Evolutionary conservation across 257 asterid species (phyloP).

Genomic region (Nicotiana benthamiana): DNA sequence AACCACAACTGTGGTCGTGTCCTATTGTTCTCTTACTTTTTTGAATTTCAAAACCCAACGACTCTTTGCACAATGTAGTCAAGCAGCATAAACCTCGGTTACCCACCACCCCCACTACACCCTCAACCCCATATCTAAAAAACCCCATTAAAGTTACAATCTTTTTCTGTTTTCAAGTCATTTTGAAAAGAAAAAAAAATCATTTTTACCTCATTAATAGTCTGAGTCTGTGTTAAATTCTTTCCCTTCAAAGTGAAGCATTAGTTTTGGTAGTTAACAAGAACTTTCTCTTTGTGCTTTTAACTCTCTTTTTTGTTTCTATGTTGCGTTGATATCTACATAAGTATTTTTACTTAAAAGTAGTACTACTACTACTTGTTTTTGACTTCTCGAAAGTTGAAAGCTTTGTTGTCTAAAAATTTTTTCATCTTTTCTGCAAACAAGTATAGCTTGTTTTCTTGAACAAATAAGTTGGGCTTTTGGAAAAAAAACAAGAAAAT

Average conservation of each 20-base stretch:
- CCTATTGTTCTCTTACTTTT: background rate
- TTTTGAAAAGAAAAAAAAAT: background rate
- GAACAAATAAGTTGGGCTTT: slow-evolving; percentile 3
- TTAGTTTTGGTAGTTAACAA: background rate
- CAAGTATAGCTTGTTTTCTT: background rate
- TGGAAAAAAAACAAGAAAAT: slow-evolving; percentile 24
- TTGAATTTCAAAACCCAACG: slow-evolving; percentile 59
- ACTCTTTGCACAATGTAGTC: slow-evolving; percentile 26
- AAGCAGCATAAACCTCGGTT: background rate
- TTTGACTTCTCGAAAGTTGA: slow-evolving; percentile 9
- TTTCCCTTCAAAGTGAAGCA: slow-evolving; percentile 1
- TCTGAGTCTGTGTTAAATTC: background rate
- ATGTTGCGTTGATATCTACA: background rate
- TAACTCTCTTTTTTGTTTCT: slow-evolving; percentile 1
- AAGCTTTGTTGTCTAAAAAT: background rate
- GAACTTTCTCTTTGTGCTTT: background rate
- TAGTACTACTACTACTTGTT: background rate
- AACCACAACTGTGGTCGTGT: background rate
- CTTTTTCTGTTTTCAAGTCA: background rate
- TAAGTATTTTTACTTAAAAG: background rate
- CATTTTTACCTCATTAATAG: background rate
- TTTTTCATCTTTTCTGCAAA: background rate
- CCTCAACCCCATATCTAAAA: slow-evolving; percentile 1
- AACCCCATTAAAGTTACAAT: background rate
- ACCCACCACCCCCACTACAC: background rate